Conservation (phyloP, 441 rosid species). For the Populus trichocarpa region DNA sequence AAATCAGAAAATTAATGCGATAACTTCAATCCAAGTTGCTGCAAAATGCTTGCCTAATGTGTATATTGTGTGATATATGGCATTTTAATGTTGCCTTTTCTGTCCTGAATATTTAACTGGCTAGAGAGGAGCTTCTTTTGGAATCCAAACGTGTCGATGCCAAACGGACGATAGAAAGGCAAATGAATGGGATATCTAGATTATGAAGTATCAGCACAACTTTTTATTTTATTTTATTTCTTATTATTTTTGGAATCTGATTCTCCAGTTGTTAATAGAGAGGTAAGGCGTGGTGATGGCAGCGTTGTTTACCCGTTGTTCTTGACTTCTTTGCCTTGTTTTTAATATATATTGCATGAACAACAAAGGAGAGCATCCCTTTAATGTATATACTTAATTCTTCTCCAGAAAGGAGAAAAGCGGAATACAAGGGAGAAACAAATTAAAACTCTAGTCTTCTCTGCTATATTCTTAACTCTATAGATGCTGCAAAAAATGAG, state of each 20-base stretch:
- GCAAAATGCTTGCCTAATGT: neutral
- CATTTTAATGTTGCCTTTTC: constrained; percentile 21
- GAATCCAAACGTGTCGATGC: neutral
- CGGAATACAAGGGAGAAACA: neutral
- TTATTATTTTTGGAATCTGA: constrained; percentile 31
- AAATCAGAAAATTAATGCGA: neutral
- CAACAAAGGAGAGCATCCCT: constrained; percentile 10
- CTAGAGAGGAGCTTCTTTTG: neutral
- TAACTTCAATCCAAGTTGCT: neutral
- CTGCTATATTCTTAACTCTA: neutral
- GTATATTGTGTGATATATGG: neutral
- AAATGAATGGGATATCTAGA: neutral
- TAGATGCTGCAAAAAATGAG: neutral
- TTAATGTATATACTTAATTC: no score
- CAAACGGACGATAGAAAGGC: neutral
- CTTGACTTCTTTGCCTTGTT: constrained; percentile 21
- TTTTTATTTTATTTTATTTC: neutral
- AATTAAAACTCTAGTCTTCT: neutral
- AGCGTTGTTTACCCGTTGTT: constrained; percentile 16
- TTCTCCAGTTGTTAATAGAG: constrained; percentile 13
- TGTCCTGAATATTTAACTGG: neutral
- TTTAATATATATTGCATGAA: neutral
- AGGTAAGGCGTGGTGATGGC: constrained; percentile 1
- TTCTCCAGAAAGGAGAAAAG: neutral
- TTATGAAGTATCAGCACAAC: neutral